A percentile compares a stretch with the other conserved stretches of the same genome.
Evolutionary conservation across 768 basidiomycete genomes (phyloP).

Genomic region (Candolleomyces eurysporus): DNA sequence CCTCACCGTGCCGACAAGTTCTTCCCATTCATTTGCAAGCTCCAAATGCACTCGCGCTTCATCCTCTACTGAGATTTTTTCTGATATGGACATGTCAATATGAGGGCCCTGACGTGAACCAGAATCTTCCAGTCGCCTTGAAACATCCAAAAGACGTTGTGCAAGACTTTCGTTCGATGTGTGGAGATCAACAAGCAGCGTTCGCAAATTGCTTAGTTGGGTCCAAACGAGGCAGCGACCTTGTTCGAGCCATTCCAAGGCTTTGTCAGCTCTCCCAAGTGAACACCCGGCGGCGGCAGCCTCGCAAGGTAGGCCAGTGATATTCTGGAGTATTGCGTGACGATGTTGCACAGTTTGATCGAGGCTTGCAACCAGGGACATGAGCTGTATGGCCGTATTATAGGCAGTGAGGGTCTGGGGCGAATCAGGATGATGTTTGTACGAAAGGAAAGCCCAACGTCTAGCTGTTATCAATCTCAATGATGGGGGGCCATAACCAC

Average conservation of each 20-base stretch:
- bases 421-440: not conserved
- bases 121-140: slow-evolving; percentile 12
- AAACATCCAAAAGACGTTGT: slow-evolving; percentile 10
- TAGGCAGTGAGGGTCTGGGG: not conserved
- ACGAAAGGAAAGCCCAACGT: slow-evolving; percentile 2
- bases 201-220: slow-evolving; percentile 21
- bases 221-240: slow-evolving; percentile 27
- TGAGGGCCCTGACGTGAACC: not conserved
- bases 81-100: not conserved
- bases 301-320: not conserved
- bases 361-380: slow-evolving; percentile 2
- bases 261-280: slow-evolving; percentile 15
- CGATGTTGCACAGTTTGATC: slow-evolving; percentile 3
- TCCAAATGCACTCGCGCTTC: not conserved
- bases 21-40: not conserved
- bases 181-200: slow-evolving; percentile 17
- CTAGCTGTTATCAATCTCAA: slow-evolving; percentile 2
- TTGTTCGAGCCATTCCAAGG: slow-evolving; percentile 33
- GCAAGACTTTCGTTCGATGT: slow-evolving; percentile 10
- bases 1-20: not conserved
- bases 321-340: not conserved
- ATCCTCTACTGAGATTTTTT: not conserved
- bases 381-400: not conserved
- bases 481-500: slow-evolving; percentile 6
- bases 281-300: slow-evolving; percentile 27